Percentiles rank a stretch among this genome's conserved stretches.
Evolutionary conservation across 306 rosid genomes (phyloP).

Genomic region (Crotalaria pallida): DNA sequence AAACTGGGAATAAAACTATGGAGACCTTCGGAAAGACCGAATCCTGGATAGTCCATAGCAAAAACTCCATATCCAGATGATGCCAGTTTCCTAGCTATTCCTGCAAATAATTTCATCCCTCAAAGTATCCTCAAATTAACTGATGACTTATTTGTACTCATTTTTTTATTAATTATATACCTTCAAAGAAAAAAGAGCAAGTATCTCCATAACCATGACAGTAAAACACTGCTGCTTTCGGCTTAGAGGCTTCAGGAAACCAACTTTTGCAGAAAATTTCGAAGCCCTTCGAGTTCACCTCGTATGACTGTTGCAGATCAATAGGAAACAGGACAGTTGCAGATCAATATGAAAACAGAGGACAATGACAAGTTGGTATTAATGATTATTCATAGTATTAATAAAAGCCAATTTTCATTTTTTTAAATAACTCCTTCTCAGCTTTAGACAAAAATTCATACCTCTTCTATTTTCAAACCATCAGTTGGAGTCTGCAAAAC

Average conservation of each 20-base stretch:
- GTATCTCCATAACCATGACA: conserved; percentile 98
- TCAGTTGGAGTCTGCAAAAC: conserved; percentile 63
- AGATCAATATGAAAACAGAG: neutral
- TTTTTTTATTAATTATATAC: conserved; percentile 42
- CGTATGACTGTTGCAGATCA: conserved; percentile 54
- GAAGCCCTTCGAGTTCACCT: conserved; percentile 62
- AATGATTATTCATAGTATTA: neutral
- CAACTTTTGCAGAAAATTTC: conserved; percentile 81
- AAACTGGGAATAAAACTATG: conserved; percentile 72
- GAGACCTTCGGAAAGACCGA: conserved; percentile 96
- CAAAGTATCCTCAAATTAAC: conserved; percentile 2
- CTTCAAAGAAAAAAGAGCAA: conserved; percentile 94
- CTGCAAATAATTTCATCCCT: conserved; percentile 35
- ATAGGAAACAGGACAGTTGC: too few species aligned
- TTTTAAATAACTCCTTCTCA: neutral
- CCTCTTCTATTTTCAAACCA: conserved; percentile 70
- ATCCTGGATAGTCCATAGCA: conserved; percentile 95
- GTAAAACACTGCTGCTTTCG: conserved; percentile 66
- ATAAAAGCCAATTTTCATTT: neutral
- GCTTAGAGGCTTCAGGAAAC: conserved; percentile 59
- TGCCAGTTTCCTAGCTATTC: conserved; percentile 81
- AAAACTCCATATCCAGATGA: conserved; percentile 71
- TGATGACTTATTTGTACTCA: too few species aligned
- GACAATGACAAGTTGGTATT: neutral
- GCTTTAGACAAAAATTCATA: conserved; percentile 26